A percentile compares a stretch with the other conserved stretches of the same genome.
These are phyloP conservation scores for Hypoxylon sp. DNA, from an alignment of 2,329 filamentous ascomycete species.

Conservation along the genomic window DNA sequence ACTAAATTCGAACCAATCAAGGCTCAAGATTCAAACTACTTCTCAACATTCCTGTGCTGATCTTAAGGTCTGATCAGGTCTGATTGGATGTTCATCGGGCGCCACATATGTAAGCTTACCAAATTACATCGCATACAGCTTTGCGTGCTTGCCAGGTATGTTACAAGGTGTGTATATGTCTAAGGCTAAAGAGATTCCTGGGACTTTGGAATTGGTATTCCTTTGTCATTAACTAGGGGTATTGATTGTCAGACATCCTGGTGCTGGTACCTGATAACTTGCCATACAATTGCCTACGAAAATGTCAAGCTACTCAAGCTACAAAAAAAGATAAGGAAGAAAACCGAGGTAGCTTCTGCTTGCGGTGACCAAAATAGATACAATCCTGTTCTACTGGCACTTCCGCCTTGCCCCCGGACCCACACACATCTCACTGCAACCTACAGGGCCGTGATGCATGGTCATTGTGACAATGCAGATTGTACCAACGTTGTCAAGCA, in stretches of 20 bases:
- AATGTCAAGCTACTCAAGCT: not conserved
- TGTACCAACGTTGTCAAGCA: slow-evolving; percentile 3
- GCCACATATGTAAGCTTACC: slow-evolving; percentile 6
- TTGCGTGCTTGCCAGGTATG: slow-evolving; percentile 2
- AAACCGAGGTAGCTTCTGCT: not conserved
- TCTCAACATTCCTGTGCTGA: not conserved
- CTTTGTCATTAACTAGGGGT: not conserved
- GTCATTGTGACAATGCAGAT: slow-evolving; percentile 10
- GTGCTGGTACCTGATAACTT: not conserved
- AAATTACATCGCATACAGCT: slow-evolving; percentile 2
- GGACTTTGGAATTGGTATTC: not conserved
- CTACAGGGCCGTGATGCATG: slow-evolving; percentile 1
- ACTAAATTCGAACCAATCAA: not conserved
- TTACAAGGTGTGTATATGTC: not conserved
- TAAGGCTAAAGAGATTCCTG: not conserved
- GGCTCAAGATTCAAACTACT: not conserved
- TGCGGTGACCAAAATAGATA: slow-evolving; percentile 2
- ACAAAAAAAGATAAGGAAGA: not conserved
- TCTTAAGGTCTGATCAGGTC: slow-evolving; percentile 4
- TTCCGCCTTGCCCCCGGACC: slow-evolving; percentile 3
- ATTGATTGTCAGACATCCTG: not conserved
- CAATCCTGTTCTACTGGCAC: not conserved
- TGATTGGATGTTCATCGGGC: not conserved
- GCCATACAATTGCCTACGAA: not conserved
- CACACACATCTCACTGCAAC: slow-evolving; percentile 6